Conservation (phyloP, 2,329 filamentous ascomycete species). For the Aspergillus viridinutans region DNA sequence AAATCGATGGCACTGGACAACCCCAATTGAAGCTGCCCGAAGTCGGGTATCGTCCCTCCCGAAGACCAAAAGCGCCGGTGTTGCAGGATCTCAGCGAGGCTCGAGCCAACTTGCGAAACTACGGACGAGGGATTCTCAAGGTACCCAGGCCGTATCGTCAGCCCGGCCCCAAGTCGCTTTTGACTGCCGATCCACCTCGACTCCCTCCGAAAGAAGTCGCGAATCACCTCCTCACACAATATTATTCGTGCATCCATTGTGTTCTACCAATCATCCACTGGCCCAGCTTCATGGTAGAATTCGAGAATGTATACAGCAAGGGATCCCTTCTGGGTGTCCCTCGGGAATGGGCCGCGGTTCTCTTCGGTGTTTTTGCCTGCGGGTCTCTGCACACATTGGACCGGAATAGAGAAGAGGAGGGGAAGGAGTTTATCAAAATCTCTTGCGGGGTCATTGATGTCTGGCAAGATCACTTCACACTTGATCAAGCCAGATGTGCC, state of each 20-base stretch:
- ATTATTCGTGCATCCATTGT: constrained; percentile 71
- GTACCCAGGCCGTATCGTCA: constrained; percentile 66
- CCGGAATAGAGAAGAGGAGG: constrained; percentile 54
- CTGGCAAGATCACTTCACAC: constrained; percentile 72
- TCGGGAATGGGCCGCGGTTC: constrained; percentile 70
- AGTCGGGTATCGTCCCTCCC: constrained; percentile 62
- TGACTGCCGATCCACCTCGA: constrained; percentile 55
- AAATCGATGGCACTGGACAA: constrained; percentile 39
- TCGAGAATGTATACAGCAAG: constrained; percentile 70
- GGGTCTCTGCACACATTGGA: constrained; percentile 69
- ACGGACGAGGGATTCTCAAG: constrained; percentile 75
- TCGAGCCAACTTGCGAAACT: constrained; percentile 66
- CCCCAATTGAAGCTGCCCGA: constrained; percentile 57
- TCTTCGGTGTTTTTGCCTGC: constrained; percentile 79
- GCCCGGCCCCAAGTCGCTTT: constrained; percentile 44
- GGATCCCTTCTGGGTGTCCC: constrained; percentile 59
- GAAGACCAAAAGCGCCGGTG: constrained; percentile 56
- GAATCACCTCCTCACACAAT: constrained; percentile 70
- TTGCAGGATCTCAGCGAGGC: constrained; percentile 68
- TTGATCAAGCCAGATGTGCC: constrained; percentile 70
- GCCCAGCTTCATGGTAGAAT: constrained; percentile 72
- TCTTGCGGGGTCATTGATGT: constrained; percentile 69
- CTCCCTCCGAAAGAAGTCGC: constrained; percentile 67
- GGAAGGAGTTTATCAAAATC: constrained; percentile 65
- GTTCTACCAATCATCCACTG: constrained; percentile 85